Conservation (phyloP, 306 rosid species). For the Cicer pinnatifidum region DNA sequence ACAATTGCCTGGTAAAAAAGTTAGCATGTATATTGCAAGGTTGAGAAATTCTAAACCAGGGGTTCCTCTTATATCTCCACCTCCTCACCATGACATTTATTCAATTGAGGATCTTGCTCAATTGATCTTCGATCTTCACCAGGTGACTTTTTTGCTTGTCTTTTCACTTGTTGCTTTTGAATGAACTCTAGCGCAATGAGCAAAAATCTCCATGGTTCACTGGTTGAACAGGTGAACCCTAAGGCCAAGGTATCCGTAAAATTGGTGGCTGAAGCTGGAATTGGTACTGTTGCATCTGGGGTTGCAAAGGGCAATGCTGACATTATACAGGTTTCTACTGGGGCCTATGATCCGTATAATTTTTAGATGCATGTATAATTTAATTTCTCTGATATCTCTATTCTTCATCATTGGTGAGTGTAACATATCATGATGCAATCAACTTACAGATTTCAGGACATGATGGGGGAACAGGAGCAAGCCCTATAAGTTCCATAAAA, state of each 20-base stretch:
- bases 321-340: constrained; percentile 76
- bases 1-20: constrained; percentile 97
- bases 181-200: constrained; percentile 36
- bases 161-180: constrained; percentile 37
- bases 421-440: constrained; percentile 12
- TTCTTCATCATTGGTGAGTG: constrained; percentile 33
- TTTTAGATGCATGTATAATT: constrained; percentile 21
- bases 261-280: constrained; percentile 98
- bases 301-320: constrained; percentile 99
- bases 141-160: constrained; percentile 62
- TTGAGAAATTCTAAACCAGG: constrained; percentile 99
- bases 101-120: constrained; percentile 99
- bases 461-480: constrained; percentile 99
- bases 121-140: constrained; percentile 96
- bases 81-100: constrained; percentile 98
- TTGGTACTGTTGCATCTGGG: constrained; percentile 99
- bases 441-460: constrained; percentile 86
- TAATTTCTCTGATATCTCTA: constrained; percentile 20
- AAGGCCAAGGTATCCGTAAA: constrained; percentile 96
- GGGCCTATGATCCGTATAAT: constrained; percentile 35
- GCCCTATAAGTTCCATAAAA: constrained; percentile 98
- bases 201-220: constrained; percentile 38
- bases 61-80: constrained; percentile 99
- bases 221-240: constrained; percentile 82
- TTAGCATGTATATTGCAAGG: constrained; percentile 97